These are phyloP conservation scores for Penicillium tannophilum DNA, from an alignment of 495 filamentous ascomycete species.

Conservation along the genomic window DNA sequence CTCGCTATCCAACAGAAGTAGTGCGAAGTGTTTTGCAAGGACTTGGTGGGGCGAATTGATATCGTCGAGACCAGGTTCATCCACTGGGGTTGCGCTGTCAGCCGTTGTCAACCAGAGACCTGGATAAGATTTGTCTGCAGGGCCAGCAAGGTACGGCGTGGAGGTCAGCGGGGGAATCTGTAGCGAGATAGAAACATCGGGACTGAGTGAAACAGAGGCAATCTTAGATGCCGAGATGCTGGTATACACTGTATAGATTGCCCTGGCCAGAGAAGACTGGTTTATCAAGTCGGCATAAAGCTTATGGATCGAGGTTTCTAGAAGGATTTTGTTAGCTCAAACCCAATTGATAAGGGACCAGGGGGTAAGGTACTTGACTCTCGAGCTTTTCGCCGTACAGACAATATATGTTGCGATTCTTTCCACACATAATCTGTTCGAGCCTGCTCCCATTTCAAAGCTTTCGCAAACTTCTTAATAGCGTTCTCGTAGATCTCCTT, in stretches of 20 bases:
- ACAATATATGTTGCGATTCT: constrained; percentile 76
- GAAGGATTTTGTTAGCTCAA: constrained; percentile 7
- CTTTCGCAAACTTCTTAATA: constrained; percentile 85
- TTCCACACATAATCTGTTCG: constrained; percentile 84
- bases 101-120: constrained; percentile 87
- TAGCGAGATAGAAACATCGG: constrained; percentile 68
- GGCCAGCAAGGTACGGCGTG: constrained; percentile 68
- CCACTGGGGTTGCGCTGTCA: constrained; percentile 65
- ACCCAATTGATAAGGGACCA: not conserved
- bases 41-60: constrained; percentile 55
- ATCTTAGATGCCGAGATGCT: constrained; percentile 83
- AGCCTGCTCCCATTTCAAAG: constrained; percentile 87
- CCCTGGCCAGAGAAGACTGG: constrained; percentile 77
- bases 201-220: constrained; percentile 65
- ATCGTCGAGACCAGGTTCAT: constrained; percentile 61
- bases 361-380: constrained; percentile 63
- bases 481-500: constrained; percentile 84
- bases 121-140: constrained; percentile 62
- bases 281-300: constrained; percentile 64
- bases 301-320: constrained; percentile 42
- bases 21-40: constrained; percentile 79
- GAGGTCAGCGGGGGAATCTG: constrained; percentile 84
- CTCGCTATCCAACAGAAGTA: constrained; percentile 82
- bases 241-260: constrained; percentile 77
- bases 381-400: constrained; percentile 74